Evolutionary conservation across 192 early-diverging fungal species (phyloP).

Genomic region (Coemansia javaensis): DNA sequence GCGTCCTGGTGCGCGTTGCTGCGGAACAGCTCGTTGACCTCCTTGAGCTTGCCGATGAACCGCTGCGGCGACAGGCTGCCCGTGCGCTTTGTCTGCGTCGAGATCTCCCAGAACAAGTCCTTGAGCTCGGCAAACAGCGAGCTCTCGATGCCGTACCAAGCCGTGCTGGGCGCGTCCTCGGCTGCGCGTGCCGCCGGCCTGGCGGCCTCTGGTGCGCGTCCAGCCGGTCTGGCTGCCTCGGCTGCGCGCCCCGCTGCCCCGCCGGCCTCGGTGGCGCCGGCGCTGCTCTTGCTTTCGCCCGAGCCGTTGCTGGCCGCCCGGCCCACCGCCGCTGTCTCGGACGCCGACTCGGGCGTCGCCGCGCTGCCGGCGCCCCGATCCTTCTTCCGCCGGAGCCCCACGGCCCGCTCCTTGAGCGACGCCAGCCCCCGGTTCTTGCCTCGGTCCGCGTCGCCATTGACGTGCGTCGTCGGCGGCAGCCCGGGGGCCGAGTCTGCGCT

Average conservation of each 20-base stretch:
- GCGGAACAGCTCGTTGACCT: constrained; percentile 91
- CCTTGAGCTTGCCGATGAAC: constrained; percentile 86
- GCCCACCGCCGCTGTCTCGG: neutral
- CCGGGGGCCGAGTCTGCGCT: too few species aligned
- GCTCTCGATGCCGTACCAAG: constrained; percentile 61
- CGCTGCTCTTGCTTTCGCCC: constrained; percentile 14
- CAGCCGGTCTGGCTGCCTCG: neutral
- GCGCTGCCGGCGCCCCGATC: constrained; percentile 19
- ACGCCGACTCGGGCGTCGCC: constrained; percentile 1
- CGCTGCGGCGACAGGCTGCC: constrained; percentile 78
- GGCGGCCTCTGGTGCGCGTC: neutral
- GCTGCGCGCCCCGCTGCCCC: neutral
- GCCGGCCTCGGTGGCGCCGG: neutral
- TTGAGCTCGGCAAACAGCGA: constrained; percentile 80
- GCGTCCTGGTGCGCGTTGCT: constrained; percentile 96
- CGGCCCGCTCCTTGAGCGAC: constrained; percentile 29
- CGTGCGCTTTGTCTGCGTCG: constrained; percentile 74
- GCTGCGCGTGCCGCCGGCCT: neutral
- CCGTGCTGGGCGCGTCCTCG: constrained; percentile 19
- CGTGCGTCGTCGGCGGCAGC: too few species aligned
- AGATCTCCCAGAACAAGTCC: constrained; percentile 80
- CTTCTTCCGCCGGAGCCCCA: constrained; percentile 35
- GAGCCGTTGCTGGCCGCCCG: constrained; percentile 6
- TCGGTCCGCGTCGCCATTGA: neutral
- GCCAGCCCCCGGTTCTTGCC: constrained; percentile 13